A percentile compares a stretch with the other conserved stretches of the same genome.
Conservation (phyloP, 495 filamentous ascomycete species). For the Aspergillus leporis region DNA sequence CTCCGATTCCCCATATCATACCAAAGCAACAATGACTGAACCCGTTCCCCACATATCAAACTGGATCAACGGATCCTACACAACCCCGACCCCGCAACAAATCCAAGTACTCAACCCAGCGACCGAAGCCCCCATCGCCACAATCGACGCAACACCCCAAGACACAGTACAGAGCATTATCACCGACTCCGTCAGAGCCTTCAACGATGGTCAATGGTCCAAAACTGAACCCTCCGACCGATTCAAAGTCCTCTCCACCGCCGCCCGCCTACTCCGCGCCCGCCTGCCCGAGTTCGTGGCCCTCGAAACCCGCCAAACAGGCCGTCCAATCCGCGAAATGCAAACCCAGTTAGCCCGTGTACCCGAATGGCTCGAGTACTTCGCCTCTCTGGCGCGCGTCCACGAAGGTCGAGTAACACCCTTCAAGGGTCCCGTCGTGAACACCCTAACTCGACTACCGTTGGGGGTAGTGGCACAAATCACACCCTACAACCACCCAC, state of each 20-base stretch:
- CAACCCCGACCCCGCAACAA: conserved; percentile 8
- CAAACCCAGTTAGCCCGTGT: conserved; percentile 61
- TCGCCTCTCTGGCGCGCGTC: conserved; percentile 56
- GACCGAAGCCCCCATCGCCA: conserved; percentile 26
- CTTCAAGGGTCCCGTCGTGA: conserved; percentile 59
- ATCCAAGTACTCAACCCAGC: conserved; percentile 29
- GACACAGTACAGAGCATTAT: conserved; percentile 50
- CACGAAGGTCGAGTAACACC: conserved; percentile 63
- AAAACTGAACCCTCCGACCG: conserved; percentile 52
- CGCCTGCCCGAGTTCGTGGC: conserved; percentile 51
- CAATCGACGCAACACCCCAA: conserved; percentile 51
- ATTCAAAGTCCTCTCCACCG: conserved; percentile 57
- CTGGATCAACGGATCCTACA: conserved; percentile 31
- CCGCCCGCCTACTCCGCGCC: conserved; percentile 50
- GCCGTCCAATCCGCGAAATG: conserved; percentile 65
- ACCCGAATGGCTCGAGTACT: conserved; percentile 66
- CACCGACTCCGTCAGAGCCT: conserved; percentile 45
- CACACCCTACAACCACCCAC: conserved; percentile 66
- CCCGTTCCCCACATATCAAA: conserved; percentile 25
- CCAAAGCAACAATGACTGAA: conserved; percentile 10
- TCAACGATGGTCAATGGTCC: conserved; percentile 59
- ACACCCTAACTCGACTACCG: conserved; percentile 59
- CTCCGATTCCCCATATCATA: not conserved
- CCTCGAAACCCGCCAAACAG: conserved; percentile 62
- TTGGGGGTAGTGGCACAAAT: conserved; percentile 65